Percentiles rank a stretch among this genome's conserved stretches.
These are phyloP conservation scores for Stenogyne calaminthoides DNA, from an alignment of 305 asterid genomes.

Conservation along the genomic window DNA sequence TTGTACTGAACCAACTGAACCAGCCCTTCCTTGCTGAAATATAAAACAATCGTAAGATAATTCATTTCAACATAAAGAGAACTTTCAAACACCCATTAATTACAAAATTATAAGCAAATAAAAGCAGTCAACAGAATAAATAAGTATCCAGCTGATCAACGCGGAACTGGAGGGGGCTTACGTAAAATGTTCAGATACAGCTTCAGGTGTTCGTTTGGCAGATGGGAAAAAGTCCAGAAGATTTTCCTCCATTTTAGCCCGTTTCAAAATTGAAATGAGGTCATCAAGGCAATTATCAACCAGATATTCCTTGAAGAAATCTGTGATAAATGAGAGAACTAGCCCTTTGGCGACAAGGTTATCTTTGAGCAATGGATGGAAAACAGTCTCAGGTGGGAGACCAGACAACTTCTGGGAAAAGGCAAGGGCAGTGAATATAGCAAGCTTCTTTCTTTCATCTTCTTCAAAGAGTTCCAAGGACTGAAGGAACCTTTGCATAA, in stretches of 20 bases:
- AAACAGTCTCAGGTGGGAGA: slow-evolving; percentile 95
- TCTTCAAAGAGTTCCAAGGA: slow-evolving; percentile 94
- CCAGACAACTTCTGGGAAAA: slow-evolving; percentile 98
- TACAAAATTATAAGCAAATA: not conserved
- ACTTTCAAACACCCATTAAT: not conserved
- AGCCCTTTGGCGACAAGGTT: slow-evolving; percentile 97
- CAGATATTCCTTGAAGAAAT: slow-evolving; percentile 94
- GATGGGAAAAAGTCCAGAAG: slow-evolving; percentile 92
- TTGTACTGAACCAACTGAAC: slow-evolving; percentile 77
- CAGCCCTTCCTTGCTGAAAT: slow-evolving; percentile 86
- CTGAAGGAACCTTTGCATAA: slow-evolving; percentile 89
- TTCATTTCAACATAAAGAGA: not conserved
- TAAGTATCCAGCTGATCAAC: not conserved
- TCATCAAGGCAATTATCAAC: slow-evolving; percentile 97
- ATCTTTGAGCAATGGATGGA: slow-evolving; percentile 97
- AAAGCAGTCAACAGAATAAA: not conserved
- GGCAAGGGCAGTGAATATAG: slow-evolving; percentile 98
- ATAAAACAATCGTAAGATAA: not conserved
- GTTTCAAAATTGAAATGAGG: slow-evolving; percentile 85
- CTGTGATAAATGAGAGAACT: slow-evolving; percentile 90
- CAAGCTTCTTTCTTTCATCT: slow-evolving; percentile 97
- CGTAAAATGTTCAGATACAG: slow-evolving; percentile 93
- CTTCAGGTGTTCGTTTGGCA: slow-evolving; percentile 87
- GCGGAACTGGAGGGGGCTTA: slow-evolving; percentile 37
- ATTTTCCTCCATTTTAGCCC: slow-evolving; percentile 95